Evolutionary conservation across 2,329 filamentous ascomycete genomes (phyloP).

Genomic region (Aspergillus sp.): DNA sequence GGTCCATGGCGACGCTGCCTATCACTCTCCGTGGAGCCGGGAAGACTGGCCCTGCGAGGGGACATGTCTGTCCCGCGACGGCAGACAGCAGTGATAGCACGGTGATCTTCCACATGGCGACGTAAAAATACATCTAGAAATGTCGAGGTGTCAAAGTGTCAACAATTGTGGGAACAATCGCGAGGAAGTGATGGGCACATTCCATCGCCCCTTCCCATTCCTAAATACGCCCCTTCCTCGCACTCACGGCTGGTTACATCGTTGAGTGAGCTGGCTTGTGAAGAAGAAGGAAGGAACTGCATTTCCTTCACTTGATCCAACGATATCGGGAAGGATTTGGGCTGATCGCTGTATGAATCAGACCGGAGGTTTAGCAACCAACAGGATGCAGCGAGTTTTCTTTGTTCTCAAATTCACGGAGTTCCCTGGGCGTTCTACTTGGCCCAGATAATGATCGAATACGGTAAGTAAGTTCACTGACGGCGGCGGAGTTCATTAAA

Average conservation of each 20-base stretch:
- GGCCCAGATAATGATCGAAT: too few species aligned
- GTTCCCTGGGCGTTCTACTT: background rate
- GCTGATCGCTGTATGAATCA: background rate
- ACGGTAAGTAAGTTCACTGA: too few species aligned
- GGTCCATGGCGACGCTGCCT: background rate
- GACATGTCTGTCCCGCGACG: background rate
- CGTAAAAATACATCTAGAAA: background rate
- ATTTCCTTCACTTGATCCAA: background rate
- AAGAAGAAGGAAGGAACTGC: background rate
- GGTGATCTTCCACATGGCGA: background rate
- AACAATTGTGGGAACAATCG: background rate
- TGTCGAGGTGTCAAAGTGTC: background rate
- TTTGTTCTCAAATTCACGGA: background rate
- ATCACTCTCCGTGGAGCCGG: background rate
- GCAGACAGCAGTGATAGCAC: background rate
- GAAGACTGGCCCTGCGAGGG: conserved; percentile 1
- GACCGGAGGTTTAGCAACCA: background rate
- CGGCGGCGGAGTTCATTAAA: too few species aligned
- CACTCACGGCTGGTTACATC: background rate
- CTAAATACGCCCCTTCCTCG: background rate
- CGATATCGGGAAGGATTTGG: background rate
- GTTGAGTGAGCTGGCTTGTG: background rate
- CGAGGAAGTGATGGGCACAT: background rate
- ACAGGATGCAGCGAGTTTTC: background rate
- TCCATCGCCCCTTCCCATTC: background rate